Conservation (phyloP, 2,329 filamentous ascomycete species). For the Cladosporium oxysporum region DNA sequence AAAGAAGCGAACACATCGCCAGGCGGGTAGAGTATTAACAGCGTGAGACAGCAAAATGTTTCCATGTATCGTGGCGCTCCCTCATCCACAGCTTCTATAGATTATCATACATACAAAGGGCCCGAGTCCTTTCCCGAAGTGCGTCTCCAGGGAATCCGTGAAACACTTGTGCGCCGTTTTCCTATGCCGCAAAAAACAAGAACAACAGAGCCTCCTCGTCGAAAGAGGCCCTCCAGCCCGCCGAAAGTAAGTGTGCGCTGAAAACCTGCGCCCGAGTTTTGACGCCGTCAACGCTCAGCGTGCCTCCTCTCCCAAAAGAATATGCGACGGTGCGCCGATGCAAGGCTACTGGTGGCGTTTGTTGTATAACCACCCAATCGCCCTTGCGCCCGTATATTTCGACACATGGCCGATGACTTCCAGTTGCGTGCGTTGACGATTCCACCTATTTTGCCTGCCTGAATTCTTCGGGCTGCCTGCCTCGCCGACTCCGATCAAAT, state of each 20-base stretch:
- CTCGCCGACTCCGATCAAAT: not conserved
- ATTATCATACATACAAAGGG: conserved; percentile 20
- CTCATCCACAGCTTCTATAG: conserved; percentile 11
- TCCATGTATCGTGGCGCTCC: conserved; percentile 3
- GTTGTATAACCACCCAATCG: not conserved
- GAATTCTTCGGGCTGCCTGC: not conserved
- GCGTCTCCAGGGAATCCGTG: conserved; percentile 5
- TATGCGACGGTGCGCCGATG: not conserved
- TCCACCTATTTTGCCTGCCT: not conserved
- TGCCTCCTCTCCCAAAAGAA: not conserved
- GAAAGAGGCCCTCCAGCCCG: not conserved
- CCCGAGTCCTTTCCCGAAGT: not conserved
- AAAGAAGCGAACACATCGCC: not conserved
- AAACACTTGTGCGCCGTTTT: conserved; percentile 12
- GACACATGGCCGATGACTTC: not conserved
- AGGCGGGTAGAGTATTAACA: not conserved
- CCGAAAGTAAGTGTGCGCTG: not conserved
- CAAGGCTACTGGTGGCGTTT: not conserved
- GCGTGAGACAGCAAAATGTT: not conserved
- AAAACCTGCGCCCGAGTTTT: not conserved
- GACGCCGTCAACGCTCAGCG: not conserved
- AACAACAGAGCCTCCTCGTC: not conserved
- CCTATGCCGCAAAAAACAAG: conserved; percentile 6
- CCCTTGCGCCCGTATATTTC: not conserved
- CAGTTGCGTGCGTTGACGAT: not conserved